Evolutionary conservation across 176 grass and related monocot species (phyloP).

Genomic region (Otatea glauca): DNA sequence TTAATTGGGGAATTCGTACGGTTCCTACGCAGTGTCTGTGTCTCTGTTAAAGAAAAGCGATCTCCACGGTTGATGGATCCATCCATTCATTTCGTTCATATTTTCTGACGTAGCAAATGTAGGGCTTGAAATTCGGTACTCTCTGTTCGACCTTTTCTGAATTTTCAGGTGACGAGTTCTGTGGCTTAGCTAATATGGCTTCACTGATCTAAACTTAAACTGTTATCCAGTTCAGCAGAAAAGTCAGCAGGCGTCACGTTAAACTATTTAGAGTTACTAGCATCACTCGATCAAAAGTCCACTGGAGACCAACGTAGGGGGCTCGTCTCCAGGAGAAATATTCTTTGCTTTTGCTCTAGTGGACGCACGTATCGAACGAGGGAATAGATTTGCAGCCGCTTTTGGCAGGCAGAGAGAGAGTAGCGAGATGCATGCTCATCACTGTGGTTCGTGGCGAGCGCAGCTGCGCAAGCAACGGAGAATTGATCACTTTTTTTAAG

Average conservation of each 20-base stretch:
- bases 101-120: not conserved
- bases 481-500: too few relatives aligned
- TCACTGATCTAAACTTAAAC: not conserved
- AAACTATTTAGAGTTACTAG: not conserved
- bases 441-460: not conserved
- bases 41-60: not conserved
- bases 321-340: slow-evolving; percentile 37
- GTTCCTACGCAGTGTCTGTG: slow-evolving; percentile 14
- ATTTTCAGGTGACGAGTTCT: not conserved
- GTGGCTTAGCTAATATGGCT: not conserved
- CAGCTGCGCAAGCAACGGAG: not conserved
- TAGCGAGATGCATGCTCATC: not conserved
- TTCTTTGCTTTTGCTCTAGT: slow-evolving; percentile 36
- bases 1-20: slow-evolving; percentile 19
- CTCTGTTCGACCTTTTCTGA: not conserved
- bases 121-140: too few relatives aligned
- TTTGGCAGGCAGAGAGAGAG: slow-evolving; percentile 1
- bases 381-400: not conserved
- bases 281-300: slow-evolving; percentile 22
- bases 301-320: slow-evolving; percentile 14
- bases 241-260: slow-evolving; percentile 35
- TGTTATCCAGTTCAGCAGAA: not conserved
- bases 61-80: not conserved
- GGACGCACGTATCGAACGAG: slow-evolving; percentile 21
- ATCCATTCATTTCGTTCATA: not conserved